Conservation (phyloP, 306 rosid species). For the Cucurbita maxima region DNA sequence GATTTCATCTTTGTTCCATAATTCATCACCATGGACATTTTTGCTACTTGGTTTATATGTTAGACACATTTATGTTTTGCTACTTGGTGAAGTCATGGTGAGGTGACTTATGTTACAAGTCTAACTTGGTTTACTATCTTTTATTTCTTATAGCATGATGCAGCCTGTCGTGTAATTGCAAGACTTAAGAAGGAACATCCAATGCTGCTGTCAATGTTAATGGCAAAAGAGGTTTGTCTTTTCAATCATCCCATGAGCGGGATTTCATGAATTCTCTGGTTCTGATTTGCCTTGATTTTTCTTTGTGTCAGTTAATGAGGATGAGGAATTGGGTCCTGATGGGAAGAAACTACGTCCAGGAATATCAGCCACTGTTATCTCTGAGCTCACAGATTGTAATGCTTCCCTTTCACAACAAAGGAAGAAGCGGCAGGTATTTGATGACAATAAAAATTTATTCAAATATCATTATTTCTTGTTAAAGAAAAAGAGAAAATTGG, state of each 20-base stretch:
- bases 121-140: neutral
- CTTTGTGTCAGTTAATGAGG: constrained; percentile 31
- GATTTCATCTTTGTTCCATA: too few species aligned
- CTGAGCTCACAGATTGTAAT: constrained; percentile 82
- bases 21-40: too few species aligned
- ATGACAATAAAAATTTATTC: neutral
- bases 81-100: neutral
- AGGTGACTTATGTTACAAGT: neutral
- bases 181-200: constrained; percentile 66
- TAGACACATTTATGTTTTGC: neutral
- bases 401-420: constrained; percentile 79
- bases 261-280: neutral
- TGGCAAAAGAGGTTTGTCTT: constrained; percentile 60
- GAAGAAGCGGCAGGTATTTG: constrained; percentile 68
- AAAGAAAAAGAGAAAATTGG: neutral
- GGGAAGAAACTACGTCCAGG: constrained; percentile 53
- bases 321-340: constrained; percentile 51
- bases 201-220: constrained; percentile 52
- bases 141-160: constrained; percentile 55
- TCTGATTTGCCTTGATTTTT: neutral
- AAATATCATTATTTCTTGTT: neutral
- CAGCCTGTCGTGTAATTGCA: constrained; percentile 95
- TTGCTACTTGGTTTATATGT: neutral
- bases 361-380: constrained; percentile 41
- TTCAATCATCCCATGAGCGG: neutral